Conservation (phyloP, 2,329 filamentous ascomycete species). For the Xylaria arbuscula region DNA sequence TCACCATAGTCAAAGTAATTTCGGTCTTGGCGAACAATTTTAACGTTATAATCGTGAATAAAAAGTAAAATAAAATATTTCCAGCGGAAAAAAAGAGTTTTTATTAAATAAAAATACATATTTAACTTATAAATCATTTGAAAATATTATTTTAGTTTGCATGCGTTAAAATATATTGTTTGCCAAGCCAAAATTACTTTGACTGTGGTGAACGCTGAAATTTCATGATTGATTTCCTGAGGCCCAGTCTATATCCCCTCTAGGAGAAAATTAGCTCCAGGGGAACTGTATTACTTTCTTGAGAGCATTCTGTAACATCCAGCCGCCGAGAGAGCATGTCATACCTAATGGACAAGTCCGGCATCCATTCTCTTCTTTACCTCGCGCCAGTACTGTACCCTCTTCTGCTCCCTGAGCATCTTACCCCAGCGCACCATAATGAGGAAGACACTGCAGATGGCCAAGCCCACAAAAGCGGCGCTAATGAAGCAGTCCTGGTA, state of each 20-base stretch:
- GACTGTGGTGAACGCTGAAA: no score
- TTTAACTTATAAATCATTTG: no score
- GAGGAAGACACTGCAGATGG: constrained; percentile 48
- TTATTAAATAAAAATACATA: no score
- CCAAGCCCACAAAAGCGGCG: constrained; percentile 48
- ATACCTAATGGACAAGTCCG: constrained; percentile 45
- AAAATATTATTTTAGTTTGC: no score
- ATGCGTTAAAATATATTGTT: no score
- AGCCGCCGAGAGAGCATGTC: constrained; percentile 4
- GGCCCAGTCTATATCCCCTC: not conserved
- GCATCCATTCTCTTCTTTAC: constrained; percentile 47
- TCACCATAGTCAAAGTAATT: no score
- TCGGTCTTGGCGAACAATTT: no score
- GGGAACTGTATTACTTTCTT: not conserved
- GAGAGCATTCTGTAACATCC: not conserved
- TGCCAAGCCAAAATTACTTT: no score
- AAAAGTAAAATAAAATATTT: no score
- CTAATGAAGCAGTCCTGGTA: constrained; percentile 59
- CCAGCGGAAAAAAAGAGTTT: no score
- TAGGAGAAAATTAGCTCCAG: constrained; percentile 5
- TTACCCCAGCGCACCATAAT: constrained; percentile 50
- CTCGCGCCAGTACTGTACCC: constrained; percentile 48
- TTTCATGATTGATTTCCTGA: not conserved
- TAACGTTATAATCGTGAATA: no score
- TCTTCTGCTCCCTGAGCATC: constrained; percentile 45